Percentiles rank a stretch among this genome's conserved stretches.
phyloP scores from a whole-genome alignment of 2,329 filamentous ascomycete genomes.

The Drechslerella coelobrocha region DNA sequence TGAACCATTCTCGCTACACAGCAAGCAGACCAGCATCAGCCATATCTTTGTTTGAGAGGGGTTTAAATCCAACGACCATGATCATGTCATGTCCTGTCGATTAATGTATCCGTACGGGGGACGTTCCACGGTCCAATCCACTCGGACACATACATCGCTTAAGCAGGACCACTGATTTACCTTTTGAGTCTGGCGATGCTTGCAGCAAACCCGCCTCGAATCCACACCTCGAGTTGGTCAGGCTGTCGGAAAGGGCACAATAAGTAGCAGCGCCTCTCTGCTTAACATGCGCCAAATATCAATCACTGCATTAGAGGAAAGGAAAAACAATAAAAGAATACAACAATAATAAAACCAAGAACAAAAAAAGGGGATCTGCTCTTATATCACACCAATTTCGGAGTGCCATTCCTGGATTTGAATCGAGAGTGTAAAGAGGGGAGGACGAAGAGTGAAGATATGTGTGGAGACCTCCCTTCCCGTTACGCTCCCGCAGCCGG shows the following conservation, averaged over 20 bases:
- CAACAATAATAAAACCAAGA: too few species aligned
- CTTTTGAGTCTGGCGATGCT: not conserved
- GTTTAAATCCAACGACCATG: too few species aligned
- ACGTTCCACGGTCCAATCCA: not conserved
- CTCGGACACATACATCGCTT: conserved; percentile 32
- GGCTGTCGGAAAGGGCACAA: not conserved
- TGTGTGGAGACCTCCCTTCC: conserved; percentile 29
- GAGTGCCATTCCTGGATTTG: conserved; percentile 8
- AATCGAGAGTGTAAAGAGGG: not conserved
- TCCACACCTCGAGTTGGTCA: not conserved
- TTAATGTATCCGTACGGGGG: too few species aligned
- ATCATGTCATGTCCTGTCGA: too few species aligned
- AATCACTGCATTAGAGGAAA: not conserved
- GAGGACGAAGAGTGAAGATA: conserved; percentile 5
- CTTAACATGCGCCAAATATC: conserved; percentile 31
- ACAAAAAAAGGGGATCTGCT: too few species aligned
- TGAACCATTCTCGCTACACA: too few species aligned
- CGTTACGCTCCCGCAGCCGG: conserved; percentile 30
- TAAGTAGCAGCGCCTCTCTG: conserved; percentile 3
- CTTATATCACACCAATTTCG: conserved; percentile 4
- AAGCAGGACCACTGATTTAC: conserved; percentile 25
- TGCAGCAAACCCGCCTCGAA: conserved; percentile 7
- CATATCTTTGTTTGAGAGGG: too few species aligned
- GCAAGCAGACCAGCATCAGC: too few species aligned
- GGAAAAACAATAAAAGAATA: not conserved